These are phyloP conservation scores for Paramecium primaurelia DNA, from an alignment of 73 alveolate species.

Conservation along the genomic window DNA sequence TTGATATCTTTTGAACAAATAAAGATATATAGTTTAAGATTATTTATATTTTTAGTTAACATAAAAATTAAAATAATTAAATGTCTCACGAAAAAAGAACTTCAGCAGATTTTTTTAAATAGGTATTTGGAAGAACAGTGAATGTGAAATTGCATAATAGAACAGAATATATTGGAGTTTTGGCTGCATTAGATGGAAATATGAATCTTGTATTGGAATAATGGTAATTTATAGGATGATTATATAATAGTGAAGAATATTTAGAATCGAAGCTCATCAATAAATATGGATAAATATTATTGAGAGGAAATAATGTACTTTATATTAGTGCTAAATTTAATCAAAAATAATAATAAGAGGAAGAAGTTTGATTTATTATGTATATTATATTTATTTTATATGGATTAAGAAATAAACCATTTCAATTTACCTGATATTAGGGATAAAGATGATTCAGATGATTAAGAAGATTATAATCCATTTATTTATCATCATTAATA, in stretches of 20 bases:
- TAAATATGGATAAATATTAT: constrained; percentile 50
- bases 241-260: constrained; percentile 38
- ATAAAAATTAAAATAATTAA: not conserved
- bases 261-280: not conserved
- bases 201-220: constrained; percentile 58
- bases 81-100: constrained; percentile 4
- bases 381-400: not conserved
- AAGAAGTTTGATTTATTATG: not conserved
- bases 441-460: constrained; percentile 37
- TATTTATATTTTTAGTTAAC: not conserved
- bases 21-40: not conserved
- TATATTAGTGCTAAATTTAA: constrained; percentile 6
- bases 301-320: constrained; percentile 61
- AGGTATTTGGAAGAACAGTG: constrained; percentile 56
- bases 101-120: constrained; percentile 55
- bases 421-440: constrained; percentile 7
- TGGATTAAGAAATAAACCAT: not conserved
- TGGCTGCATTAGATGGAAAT: constrained; percentile 59
- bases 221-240: not conserved
- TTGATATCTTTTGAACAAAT: not conserved
- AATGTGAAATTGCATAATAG: constrained; percentile 57
- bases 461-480: constrained; percentile 41
- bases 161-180: constrained; percentile 57
- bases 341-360: not conserved
- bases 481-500: not conserved